Conservation (phyloP, 129 eudicot species). For the Tagetes erecta region DNA sequence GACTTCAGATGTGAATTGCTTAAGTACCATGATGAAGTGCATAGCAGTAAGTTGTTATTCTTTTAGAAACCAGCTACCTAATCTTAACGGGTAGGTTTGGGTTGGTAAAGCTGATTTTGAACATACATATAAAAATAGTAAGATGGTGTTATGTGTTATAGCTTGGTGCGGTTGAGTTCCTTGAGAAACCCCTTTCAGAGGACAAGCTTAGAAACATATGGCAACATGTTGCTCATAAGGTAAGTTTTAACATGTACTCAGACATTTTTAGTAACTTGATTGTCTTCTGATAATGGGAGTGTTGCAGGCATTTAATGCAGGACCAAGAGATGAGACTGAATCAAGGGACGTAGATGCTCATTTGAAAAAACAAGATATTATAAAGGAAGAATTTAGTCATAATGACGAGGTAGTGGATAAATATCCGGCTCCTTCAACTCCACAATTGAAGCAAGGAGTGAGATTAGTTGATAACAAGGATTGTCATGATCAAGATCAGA, state of each 20-base stretch:
- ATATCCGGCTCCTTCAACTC: constrained; percentile 84
- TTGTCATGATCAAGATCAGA: constrained; percentile 60
- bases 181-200: constrained; percentile 67
- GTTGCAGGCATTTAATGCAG: constrained; percentile 66
- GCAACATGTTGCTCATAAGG: constrained; percentile 92
- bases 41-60: constrained; percentile 52
- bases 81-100: neutral
- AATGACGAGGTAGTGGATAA: constrained; percentile 47
- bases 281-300: constrained; percentile 3
- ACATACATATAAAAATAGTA: neutral
- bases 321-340: constrained; percentile 50
- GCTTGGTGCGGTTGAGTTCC: constrained; percentile 90
- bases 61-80: neutral
- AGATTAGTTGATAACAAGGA: constrained; percentile 59
- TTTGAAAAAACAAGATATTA: constrained; percentile 25
- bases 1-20: constrained; percentile 65
- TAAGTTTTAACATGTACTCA: constrained; percentile 2
- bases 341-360: constrained; percentile 34
- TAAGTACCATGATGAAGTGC: constrained; percentile 77
- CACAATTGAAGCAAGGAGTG: constrained; percentile 61
- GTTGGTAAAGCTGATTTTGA: neutral
- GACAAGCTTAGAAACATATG: constrained; percentile 75
- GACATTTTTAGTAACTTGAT: neutral
- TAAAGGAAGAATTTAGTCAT: constrained; percentile 22
- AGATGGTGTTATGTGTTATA: constrained; percentile 13